Evolutionary conservation across 2,329 filamentous ascomycete species (phyloP).

Genomic region (Septoria linicola): DNA sequence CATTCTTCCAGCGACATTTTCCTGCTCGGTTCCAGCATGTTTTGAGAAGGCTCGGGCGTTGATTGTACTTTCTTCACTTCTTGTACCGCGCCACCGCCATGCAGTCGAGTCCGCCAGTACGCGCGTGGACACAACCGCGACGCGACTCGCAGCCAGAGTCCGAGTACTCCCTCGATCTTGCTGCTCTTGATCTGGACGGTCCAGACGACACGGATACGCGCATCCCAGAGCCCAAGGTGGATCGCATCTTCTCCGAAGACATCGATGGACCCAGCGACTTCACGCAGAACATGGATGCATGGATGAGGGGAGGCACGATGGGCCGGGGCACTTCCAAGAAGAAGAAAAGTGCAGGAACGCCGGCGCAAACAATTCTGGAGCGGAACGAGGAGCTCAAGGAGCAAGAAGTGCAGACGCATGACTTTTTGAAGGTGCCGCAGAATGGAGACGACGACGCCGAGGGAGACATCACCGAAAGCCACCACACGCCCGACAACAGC

Average conservation of each 20-base stretch:
- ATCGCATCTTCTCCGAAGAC: conserved; percentile 37
- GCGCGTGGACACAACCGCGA: conserved; percentile 28
- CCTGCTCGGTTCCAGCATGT: no score
- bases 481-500: conserved; percentile 33
- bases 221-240: conserved; percentile 29
- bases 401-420: conserved; percentile 7
- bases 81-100: conserved; percentile 21
- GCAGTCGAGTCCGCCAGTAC: conserved; percentile 35
- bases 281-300: conserved; percentile 39
- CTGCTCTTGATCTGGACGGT: conserved; percentile 33
- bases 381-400: conserved; percentile 7
- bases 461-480: conserved; percentile 24
- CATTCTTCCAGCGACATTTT: no score
- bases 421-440: conserved; percentile 10
- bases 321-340: conserved; percentile 6
- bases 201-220: conserved; percentile 28
- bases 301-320: conserved; percentile 23
- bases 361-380: conserved; percentile 11
- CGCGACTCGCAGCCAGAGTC: conserved; percentile 28
- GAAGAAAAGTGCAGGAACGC: background rate
- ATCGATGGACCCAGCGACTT: conserved; percentile 43
- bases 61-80: conserved; percentile 5
- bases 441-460: conserved; percentile 23
- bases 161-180: conserved; percentile 38
- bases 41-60: no score